Percentiles rank a stretch among this genome's conserved stretches.
Conservation (phyloP, 1,284 basidiomycete genomes). For the Trametes sp. region DNA sequence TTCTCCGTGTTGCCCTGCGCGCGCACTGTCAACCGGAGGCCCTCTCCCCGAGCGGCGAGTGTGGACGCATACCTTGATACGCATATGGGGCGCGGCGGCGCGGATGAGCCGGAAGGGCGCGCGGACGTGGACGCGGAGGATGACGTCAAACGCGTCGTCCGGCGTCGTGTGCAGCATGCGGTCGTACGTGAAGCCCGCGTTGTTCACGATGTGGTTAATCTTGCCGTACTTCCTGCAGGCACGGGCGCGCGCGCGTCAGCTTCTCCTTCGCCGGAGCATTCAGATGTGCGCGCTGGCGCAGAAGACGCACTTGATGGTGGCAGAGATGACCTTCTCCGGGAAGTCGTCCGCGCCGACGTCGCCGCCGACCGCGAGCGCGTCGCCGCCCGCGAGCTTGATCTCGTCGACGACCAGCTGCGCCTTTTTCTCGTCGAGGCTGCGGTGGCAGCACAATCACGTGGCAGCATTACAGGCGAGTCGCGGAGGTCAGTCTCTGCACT, state of each 20-base stretch:
- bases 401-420: slow-evolving; percentile 74
- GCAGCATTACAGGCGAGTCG: neutral
- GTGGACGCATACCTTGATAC: slow-evolving; percentile 63
- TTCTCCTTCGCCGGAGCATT: neutral
- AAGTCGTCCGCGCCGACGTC: slow-evolving; percentile 86
- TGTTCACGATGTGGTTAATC: slow-evolving; percentile 89
- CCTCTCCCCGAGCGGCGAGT: neutral
- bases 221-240: slow-evolving; percentile 73
- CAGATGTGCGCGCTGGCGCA: neutral
- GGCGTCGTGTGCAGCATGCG: slow-evolving; percentile 89
- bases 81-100: slow-evolving; percentile 86
- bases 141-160: slow-evolving; percentile 84
- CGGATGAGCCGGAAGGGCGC: slow-evolving; percentile 88
- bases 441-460: slow-evolving; percentile 14
- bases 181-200: slow-evolving; percentile 89
- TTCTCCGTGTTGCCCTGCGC: slow-evolving; percentile 60
- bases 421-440: slow-evolving; percentile 72
- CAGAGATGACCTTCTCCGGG: slow-evolving; percentile 80
- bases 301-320: slow-evolving; percentile 71
- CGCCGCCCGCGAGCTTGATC: slow-evolving; percentile 77
- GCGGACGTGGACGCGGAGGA: slow-evolving; percentile 82
- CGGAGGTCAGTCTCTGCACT: neutral
- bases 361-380: slow-evolving; percentile 74
- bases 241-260: neutral
- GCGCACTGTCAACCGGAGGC: neutral